phyloP scores from a whole-genome alignment of 768 basidiomycete species.

The Artomyces pyxidatus region DNA sequence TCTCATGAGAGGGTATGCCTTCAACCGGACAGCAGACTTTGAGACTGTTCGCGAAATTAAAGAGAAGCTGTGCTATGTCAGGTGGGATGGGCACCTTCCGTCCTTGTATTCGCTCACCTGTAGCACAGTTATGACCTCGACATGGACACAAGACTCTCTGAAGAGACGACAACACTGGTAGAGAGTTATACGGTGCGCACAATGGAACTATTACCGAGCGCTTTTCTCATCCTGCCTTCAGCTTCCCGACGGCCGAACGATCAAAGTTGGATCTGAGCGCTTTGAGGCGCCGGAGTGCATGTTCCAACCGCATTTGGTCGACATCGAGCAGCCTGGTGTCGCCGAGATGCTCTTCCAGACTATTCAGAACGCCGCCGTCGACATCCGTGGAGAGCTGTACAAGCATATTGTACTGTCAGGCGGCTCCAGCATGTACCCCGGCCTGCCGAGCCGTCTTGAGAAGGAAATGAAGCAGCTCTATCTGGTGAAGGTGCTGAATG shows the following conservation, averaged over 20 bases:
- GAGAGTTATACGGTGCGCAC: constrained; percentile 82
- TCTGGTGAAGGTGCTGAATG: constrained; percentile 78
- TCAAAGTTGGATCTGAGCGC: constrained; percentile 97
- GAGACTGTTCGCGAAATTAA: constrained; percentile 99
- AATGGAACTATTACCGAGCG: background rate
- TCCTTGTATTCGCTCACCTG: constrained; percentile 1
- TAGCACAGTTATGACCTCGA: constrained; percentile 85
- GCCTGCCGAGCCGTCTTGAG: constrained; percentile 91
- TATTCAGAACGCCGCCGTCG: constrained; percentile 86
- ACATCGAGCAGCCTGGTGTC: constrained; percentile 93
- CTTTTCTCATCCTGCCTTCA: constrained; percentile 54
- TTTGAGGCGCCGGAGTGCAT: constrained; percentile 99
- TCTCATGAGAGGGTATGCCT: constrained; percentile 99
- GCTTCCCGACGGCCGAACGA: constrained; percentile 71
- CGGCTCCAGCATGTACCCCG: constrained; percentile 98
- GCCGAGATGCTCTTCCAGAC: constrained; percentile 99
- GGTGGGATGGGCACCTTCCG: constrained; percentile 37
- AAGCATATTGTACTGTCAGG: constrained; percentile 97
- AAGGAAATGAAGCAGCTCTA: constrained; percentile 99
- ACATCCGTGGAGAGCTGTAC: constrained; percentile 85
- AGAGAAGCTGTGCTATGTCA: constrained; percentile 97
- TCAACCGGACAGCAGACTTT: constrained; percentile 98
- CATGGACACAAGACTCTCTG: constrained; percentile 83
- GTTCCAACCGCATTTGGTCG: constrained; percentile 98
- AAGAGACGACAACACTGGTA: constrained; percentile 94